Conservation (phyloP, 2,329 filamentous ascomycete species). For the Phyllosticta citriasiana region DNA sequence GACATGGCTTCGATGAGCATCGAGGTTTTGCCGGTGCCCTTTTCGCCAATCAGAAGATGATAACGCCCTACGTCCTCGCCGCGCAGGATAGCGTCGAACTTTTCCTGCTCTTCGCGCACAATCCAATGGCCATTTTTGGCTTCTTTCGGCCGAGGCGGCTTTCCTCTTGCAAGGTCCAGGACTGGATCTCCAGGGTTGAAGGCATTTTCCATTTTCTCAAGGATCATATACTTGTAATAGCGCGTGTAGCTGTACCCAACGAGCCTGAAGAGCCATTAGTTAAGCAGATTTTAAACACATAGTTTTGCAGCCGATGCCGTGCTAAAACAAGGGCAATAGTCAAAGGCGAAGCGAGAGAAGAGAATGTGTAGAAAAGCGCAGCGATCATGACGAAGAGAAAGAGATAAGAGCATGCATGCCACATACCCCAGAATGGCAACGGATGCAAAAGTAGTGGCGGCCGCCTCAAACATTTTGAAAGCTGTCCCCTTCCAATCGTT, state of each 20-base stretch:
- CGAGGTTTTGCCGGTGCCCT: conserved; percentile 91
- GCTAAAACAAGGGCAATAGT: background rate
- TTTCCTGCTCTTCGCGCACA: conserved; percentile 66
- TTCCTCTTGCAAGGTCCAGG: conserved; percentile 50
- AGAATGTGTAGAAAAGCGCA: background rate
- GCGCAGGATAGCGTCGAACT: conserved; percentile 71
- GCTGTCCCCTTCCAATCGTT: conserved; percentile 28
- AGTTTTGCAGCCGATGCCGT: background rate
- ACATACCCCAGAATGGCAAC: conserved; percentile 37
- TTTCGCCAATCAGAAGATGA: conserved; percentile 84
- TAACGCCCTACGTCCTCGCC: conserved; percentile 73
- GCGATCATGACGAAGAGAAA: background rate
- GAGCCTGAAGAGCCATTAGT: conserved; percentile 11
- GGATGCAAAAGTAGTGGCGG: conserved; percentile 41
- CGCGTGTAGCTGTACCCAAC: conserved; percentile 38
- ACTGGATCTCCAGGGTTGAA: conserved; percentile 90
- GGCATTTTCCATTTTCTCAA: conserved; percentile 87
- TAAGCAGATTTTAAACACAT: background rate
- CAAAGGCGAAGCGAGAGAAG: background rate
- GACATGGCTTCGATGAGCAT: conserved; percentile 96
- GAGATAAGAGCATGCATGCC: background rate
- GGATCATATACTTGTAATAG: conserved; percentile 77
- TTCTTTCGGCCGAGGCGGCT: conserved; percentile 25
- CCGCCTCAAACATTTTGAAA: conserved; percentile 44
- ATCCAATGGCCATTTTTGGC: conserved; percentile 61